phyloP scores from a whole-genome alignment of 2,329 filamentous ascomycete species.

The Colletotrichum destructivum region DNA sequence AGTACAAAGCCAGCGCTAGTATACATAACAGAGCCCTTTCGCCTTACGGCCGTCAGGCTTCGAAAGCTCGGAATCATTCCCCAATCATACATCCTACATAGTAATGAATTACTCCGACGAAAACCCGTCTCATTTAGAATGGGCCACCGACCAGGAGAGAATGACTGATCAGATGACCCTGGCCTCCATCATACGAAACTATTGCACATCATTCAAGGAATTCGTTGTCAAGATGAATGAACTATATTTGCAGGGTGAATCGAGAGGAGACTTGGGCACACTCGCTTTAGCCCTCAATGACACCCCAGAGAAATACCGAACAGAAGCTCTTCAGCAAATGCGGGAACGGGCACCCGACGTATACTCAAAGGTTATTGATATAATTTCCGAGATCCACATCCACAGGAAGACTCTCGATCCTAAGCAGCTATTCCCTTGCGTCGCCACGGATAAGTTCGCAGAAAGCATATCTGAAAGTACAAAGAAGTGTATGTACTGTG shows the following conservation, averaged over 20 bases:
- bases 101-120: neutral
- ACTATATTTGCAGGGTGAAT: neutral
- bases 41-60: neutral
- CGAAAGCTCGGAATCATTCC: neutral
- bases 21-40: neutral
- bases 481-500: conserved; percentile 1
- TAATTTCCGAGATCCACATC: conserved; percentile 2
- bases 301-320: neutral
- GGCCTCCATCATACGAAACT: neutral
- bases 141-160: neutral
- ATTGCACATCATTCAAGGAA: neutral
- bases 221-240: neutral
- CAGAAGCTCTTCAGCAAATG: conserved; percentile 1
- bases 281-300: neutral
- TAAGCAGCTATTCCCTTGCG: neutral
- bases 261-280: neutral
- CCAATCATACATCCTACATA: neutral
- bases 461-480: neutral
- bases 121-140: neutral
- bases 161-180: neutral
- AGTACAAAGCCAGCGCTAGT: neutral
- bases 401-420: neutral
- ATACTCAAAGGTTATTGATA: neutral
- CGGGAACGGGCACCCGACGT: neutral
- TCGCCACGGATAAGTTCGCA: neutral